Percentiles rank a stretch among this genome's conserved stretches.
These are phyloP conservation scores for Fusarium anguioides DNA, from an alignment of 2,329 filamentous ascomycete genomes.

Conservation along the genomic window DNA sequence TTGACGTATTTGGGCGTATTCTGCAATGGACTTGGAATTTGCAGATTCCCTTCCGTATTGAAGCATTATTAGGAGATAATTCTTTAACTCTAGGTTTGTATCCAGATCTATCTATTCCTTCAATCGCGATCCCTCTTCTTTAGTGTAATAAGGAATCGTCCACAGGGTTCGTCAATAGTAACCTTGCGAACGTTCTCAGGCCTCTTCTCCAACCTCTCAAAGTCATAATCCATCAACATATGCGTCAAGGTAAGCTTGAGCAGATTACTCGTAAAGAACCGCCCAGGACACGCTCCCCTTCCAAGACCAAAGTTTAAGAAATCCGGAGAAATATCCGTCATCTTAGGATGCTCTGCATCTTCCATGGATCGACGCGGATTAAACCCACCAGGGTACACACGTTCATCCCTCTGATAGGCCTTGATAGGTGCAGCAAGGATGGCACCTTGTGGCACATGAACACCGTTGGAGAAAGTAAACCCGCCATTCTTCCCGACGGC, in stretches of 20 bases:
- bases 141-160: conserved; percentile 13
- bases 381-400: conserved; percentile 22
- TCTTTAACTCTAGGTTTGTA: neutral
- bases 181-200: conserved; percentile 26
- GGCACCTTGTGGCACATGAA: conserved; percentile 28
- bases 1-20: no score
- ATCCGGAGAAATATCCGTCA: conserved; percentile 25
- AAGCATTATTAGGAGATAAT: neutral
- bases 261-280: conserved; percentile 27
- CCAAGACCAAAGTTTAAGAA: conserved; percentile 28
- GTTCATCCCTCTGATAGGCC: conserved; percentile 28
- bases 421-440: conserved; percentile 32
- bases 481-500: conserved; percentile 24
- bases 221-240: conserved; percentile 20
- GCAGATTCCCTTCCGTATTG: neutral
- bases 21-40: no score
- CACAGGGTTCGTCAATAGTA: conserved; percentile 23
- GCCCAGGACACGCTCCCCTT: conserved; percentile 18
- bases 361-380: conserved; percentile 22
- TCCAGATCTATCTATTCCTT: neutral
- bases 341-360: conserved; percentile 17
- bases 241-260: conserved; percentile 26
- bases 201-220: conserved; percentile 15
- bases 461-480: conserved; percentile 34
- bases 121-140: conserved; percentile 8